Base-by-base conservation (phyloP, 768 basidiomycete genomes). In the Lentinula detonsa region DNA sequence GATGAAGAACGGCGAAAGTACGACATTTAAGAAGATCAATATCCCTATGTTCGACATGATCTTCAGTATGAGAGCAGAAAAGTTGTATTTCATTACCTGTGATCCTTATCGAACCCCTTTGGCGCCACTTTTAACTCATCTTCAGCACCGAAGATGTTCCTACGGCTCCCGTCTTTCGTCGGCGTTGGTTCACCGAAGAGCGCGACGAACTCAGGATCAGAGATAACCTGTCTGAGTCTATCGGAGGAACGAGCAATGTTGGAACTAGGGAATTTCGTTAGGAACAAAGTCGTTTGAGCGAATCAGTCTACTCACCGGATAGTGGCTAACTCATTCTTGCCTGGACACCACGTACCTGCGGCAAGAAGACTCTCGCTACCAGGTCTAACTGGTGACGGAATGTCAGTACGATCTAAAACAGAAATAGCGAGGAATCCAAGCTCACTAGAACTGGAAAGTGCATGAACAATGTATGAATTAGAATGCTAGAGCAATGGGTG, bases 91-190 rank as follows among this genome's bases (percentile, higher is more conserved):
- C 67, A 80, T 16, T 59, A 91, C 90, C 79, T 78, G 70, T 98
- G 94, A 34, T 80, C 81, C 73, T 94, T 98, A 56, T 84, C 83
- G 8, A 96, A 75, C 0, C 94, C 95, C 68, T 97, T 98, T 1
- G 95, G 95, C 5, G 94, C 92, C 0, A 85, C 85, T 75, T 97
- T 98, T 34, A 97, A 75, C 69, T 93, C 88, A 65, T 93, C 95
- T 2, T 95, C 93, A 60, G 73, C 70, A 0, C 96, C 95, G 71
- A 95, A 99, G 1, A 99, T 84, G 67, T 81, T 96, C 68, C 82
- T 81, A 55, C 86, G 75, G 59, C 76, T 73, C 16, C 90, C 88
- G 59, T 87, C 79, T 15, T 83, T 76, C 64, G 83, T 76, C 1
- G 85, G 85, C 54, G 73, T 76, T 0, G 93, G 78, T 57, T 84